Percentiles rank a stretch among this genome's conserved stretches.
These are phyloP conservation scores for Xanthoconium separans DNA, from an alignment of 1,284 basidiomycete genomes.

Conservation along the genomic window DNA sequence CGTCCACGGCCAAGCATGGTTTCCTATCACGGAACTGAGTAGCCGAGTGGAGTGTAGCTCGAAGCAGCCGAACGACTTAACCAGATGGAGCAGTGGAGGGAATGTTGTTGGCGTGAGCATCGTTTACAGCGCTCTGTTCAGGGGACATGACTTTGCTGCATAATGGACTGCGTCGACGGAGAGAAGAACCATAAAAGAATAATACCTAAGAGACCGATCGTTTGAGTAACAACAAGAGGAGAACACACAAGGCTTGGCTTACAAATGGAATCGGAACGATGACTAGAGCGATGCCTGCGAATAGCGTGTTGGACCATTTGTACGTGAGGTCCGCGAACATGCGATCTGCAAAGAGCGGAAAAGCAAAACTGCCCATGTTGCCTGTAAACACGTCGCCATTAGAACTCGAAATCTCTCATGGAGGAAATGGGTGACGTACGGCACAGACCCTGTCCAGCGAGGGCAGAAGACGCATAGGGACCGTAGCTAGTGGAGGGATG, in stretches of 20 bases:
- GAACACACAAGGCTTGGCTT: slow-evolving; percentile 24
- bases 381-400: slow-evolving; percentile 33
- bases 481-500: slow-evolving; percentile 50
- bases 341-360: slow-evolving; percentile 62
- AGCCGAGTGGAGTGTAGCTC: not conserved
- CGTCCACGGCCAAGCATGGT: slow-evolving; percentile 10
- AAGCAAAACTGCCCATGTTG: slow-evolving; percentile 56
- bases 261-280: slow-evolving; percentile 69
- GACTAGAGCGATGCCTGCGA: slow-evolving; percentile 56
- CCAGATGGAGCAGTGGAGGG: not conserved
- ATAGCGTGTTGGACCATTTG: slow-evolving; percentile 46
- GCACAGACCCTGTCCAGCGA: slow-evolving; percentile 72
- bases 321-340: slow-evolving; percentile 61
- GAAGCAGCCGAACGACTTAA: not conserved
- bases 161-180: slow-evolving; percentile 55
- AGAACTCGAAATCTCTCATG: not conserved
- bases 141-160: slow-evolving; percentile 42
- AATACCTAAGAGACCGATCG: not conserved
- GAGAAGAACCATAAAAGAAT: slow-evolving; percentile 58
- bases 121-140: not conserved
- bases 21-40: not conserved
- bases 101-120: not conserved
- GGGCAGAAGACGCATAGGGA: slow-evolving; percentile 70
- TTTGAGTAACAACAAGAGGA: not conserved
- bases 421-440: slow-evolving; percentile 40